Evolutionary conservation across 495 filamentous ascomycete genomes (phyloP).

Genomic region (Aspergillus wentii): DNA sequence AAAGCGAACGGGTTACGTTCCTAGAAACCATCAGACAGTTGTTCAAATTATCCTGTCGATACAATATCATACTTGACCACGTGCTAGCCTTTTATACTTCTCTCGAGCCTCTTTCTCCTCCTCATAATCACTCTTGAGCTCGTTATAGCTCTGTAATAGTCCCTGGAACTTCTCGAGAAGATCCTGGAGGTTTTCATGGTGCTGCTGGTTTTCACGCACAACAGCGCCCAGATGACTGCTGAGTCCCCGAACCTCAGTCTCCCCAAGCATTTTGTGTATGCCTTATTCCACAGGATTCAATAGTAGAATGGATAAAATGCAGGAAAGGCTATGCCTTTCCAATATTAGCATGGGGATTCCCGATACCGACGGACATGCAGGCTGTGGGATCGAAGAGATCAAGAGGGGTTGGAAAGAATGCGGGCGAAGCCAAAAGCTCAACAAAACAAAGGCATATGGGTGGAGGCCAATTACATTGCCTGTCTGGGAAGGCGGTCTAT

Average conservation of each 20-base stretch:
- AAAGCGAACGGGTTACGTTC: slow-evolving; percentile 57
- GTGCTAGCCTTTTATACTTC: slow-evolving; percentile 48
- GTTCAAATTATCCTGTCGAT: too few relatives aligned
- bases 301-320: too few relatives aligned
- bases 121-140: slow-evolving; percentile 52
- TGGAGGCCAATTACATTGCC: too few relatives aligned
- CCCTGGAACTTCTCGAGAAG: slow-evolving; percentile 33
- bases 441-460: too few relatives aligned
- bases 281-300: too few relatives aligned
- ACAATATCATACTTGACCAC: slow-evolving; percentile 45
- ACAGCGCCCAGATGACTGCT: slow-evolving; percentile 21
- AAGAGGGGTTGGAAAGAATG: too few relatives aligned
- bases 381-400: too few relatives aligned
- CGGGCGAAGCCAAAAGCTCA: too few relatives aligned
- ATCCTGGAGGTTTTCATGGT: slow-evolving; percentile 31
- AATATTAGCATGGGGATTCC: too few relatives aligned
- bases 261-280: slow-evolving; percentile 27
- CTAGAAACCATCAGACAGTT: slow-evolving; percentile 13
- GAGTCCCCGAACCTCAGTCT: slow-evolving; percentile 34
- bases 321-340: too few relatives aligned
- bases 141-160: slow-evolving; percentile 46
- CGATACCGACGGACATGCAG: too few relatives aligned
- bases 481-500: too few relatives aligned
- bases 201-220: slow-evolving; percentile 23
- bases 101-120: slow-evolving; percentile 50